These are phyloP conservation scores for Fusarium liriodendri DNA, from an alignment of 2,329 filamentous ascomycete genomes.

Conservation along the genomic window DNA sequence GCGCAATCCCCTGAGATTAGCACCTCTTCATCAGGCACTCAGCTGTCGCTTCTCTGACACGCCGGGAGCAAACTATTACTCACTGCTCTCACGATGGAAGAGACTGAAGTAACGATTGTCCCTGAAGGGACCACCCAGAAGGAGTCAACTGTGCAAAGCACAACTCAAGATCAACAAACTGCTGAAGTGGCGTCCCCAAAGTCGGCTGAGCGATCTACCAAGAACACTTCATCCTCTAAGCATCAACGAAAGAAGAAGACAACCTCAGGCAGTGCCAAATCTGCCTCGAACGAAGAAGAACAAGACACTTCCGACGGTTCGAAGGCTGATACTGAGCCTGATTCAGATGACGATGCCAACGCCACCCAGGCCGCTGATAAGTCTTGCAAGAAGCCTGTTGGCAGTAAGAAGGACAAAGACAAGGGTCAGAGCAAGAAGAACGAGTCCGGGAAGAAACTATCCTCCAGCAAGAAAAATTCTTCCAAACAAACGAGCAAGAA, in stretches of 20 bases:
- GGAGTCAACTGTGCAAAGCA: constrained; percentile 20
- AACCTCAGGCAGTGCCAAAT: constrained; percentile 6
- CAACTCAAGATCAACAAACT: constrained; percentile 18
- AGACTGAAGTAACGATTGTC: constrained; percentile 22
- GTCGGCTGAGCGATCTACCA: constrained; percentile 11
- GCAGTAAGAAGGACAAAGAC: constrained; percentile 14
- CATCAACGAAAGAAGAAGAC: constrained; percentile 26
- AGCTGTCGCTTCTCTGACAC: not conserved
- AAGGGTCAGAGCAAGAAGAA: constrained; percentile 23
- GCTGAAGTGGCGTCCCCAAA: constrained; percentile 17
- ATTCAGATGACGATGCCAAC: constrained; percentile 29
- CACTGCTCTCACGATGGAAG: constrained; percentile 28
- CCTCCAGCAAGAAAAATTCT: constrained; percentile 21
- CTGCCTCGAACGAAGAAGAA: constrained; percentile 10
- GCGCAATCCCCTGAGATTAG: not conserved
- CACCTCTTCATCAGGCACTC: not conserved
- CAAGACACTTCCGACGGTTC: constrained; percentile 22
- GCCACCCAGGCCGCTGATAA: constrained; percentile 1
- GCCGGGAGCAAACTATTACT: not conserved
- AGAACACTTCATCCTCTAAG: constrained; percentile 21
- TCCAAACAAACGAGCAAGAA: constrained; percentile 12
- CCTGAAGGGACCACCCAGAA: constrained; percentile 32
- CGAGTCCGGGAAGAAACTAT: constrained; percentile 3
- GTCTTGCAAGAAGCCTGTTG: constrained; percentile 25
- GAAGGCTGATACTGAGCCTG: constrained; percentile 23